Percentiles rank a stretch among this genome's conserved stretches.
These are phyloP conservation scores for Plasmodium yoelii DNA, from an alignment of 169 alveolate species.

Conservation along the genomic window DNA sequence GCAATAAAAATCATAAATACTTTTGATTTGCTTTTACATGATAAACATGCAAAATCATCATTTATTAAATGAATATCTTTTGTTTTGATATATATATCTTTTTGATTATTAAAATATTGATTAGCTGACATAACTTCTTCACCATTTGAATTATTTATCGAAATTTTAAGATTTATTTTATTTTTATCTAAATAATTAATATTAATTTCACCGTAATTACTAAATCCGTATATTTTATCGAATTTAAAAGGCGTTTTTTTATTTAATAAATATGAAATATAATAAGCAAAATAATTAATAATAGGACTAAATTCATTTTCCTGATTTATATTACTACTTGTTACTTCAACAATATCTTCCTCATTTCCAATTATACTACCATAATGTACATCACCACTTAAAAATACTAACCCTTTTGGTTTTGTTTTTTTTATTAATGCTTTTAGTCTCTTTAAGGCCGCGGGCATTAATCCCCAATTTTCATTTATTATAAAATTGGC, in stretches of 20 bases:
- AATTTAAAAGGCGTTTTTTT: conserved; percentile 37
- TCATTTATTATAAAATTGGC: conserved; percentile 80
- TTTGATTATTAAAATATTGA: conserved; percentile 54
- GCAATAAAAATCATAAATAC: conserved; percentile 17
- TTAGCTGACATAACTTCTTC: conserved; percentile 47
- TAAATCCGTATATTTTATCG: conserved; percentile 39
- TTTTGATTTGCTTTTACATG: conserved; percentile 35
- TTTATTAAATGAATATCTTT: conserved; percentile 38
- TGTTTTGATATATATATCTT: conserved; percentile 38
- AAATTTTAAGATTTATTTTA: conserved; percentile 43
- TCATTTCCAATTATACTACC: conserved; percentile 79
- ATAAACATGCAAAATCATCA: conserved; percentile 63
- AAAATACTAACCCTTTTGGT: conserved; percentile 85
- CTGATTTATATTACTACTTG: conserved; percentile 71
- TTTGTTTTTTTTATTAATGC: conserved; percentile 80
- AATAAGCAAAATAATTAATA: conserved; percentile 35
- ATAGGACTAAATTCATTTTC: conserved; percentile 39
- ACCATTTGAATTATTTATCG: conserved; percentile 54
- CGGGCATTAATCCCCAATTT: conserved; percentile 89
- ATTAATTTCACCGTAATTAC: conserved; percentile 56
- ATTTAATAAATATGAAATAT: conserved; percentile 12
- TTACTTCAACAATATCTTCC: conserved; percentile 75
- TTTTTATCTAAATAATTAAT: conserved; percentile 27
- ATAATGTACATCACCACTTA: conserved; percentile 91
- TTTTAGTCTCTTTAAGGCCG: conserved; percentile 82